Percentiles rank a stretch among this genome's conserved stretches.
Conservation (phyloP, 2,329 filamentous ascomycete species). For the Microsporum audouinii region DNA sequence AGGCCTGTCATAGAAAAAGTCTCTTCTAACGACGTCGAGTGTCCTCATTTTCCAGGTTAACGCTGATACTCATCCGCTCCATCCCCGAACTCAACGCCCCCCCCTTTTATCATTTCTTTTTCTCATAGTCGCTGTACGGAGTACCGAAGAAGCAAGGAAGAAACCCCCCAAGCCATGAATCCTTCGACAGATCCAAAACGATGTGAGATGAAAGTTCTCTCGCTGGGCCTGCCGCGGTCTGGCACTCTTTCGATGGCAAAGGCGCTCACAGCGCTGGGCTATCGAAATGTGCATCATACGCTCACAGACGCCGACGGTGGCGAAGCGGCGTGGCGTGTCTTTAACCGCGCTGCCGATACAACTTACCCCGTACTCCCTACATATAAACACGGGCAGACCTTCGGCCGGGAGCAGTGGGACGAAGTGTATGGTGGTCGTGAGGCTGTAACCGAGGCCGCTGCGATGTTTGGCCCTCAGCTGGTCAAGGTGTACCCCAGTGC, state of each 20-base stretch:
- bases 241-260: background rate
- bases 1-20: too few species aligned
- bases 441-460: conserved; percentile 32
- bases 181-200: background rate
- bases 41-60: too few species aligned
- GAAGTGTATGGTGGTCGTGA: background rate
- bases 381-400: background rate
- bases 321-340: background rate
- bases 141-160: too few species aligned
- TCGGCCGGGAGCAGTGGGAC: background rate
- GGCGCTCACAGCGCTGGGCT: background rate
- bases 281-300: background rate
- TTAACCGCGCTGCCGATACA: background rate
- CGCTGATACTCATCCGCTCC: too few species aligned
- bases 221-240: background rate
- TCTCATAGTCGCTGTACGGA: too few species aligned
- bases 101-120: too few species aligned
- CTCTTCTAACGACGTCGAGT: too few species aligned
- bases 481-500: conserved; percentile 61
- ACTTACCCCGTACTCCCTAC: background rate
- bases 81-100: too few species aligned
- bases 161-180: background rate
- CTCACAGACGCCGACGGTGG: background rate
- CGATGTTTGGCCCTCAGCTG: conserved; percentile 57
- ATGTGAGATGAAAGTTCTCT: background rate